Conservation (phyloP, 495 filamentous ascomycete species). For the Neurospora hispaniola region DNA sequence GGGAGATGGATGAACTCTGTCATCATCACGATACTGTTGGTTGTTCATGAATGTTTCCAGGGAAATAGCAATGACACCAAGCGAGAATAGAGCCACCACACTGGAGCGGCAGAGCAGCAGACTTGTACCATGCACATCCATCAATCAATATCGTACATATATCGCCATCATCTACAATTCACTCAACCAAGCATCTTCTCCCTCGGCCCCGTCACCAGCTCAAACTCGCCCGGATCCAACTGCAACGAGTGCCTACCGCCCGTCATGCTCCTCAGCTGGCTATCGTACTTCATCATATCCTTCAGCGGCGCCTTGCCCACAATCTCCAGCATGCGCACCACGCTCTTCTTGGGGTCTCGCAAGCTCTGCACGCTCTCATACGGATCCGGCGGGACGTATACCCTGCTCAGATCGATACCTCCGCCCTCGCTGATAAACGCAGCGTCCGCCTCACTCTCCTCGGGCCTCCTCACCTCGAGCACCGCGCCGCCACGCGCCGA, state of each 20-base stretch:
- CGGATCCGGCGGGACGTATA: conserved; percentile 80
- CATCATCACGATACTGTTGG: neutral
- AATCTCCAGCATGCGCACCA: conserved; percentile 44
- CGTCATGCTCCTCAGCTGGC: conserved; percentile 78
- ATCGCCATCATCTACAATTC: neutral
- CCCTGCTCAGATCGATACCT: conserved; percentile 52
- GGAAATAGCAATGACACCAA: neutral
- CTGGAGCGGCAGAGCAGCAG: neutral
- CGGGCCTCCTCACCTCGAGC: conserved; percentile 62
- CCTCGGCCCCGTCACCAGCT: conserved; percentile 58
- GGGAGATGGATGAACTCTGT: neutral
- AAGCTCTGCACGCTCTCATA: conserved; percentile 50
- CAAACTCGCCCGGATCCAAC: conserved; percentile 85
- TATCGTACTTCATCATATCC: conserved; percentile 95
- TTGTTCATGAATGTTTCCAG: neutral
- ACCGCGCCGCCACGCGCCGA: conserved; percentile 77
- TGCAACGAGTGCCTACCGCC: conserved; percentile 84
- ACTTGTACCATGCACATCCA: neutral
- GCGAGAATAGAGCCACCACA: neutral
- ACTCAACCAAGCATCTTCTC: conserved; percentile 26
- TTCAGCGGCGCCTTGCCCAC: conserved; percentile 80
- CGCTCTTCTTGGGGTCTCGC: conserved; percentile 27
- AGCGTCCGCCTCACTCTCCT: conserved; percentile 10
- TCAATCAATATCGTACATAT: neutral
- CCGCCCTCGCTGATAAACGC: conserved; percentile 6